Conservation (phyloP, 495 filamentous ascomycete species). For the Corynascus novoguineensis region DNA sequence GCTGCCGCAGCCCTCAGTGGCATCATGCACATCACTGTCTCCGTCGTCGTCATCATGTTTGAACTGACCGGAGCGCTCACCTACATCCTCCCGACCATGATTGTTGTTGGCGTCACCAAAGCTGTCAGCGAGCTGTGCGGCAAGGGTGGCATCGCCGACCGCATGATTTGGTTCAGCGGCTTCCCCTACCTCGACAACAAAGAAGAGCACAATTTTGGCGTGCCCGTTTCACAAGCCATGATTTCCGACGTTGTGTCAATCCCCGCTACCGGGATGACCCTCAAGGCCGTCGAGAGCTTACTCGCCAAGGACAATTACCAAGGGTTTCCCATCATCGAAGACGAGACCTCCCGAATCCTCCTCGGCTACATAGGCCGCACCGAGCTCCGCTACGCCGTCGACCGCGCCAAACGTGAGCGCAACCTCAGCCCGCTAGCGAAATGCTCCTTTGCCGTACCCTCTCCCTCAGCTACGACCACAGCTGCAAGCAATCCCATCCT, state of each 20-base stretch:
- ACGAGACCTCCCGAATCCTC: slow-evolving; percentile 61
- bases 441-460: slow-evolving; percentile 65
- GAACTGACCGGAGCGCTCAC: slow-evolving; percentile 91
- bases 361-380: slow-evolving; percentile 94
- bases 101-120: slow-evolving; percentile 96
- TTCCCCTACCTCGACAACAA: slow-evolving; percentile 98
- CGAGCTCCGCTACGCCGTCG: slow-evolving; percentile 88
- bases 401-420: slow-evolving; percentile 72
- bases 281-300: slow-evolving; percentile 67
- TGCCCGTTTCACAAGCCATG: slow-evolving; percentile 92
- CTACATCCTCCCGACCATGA: slow-evolving; percentile 97
- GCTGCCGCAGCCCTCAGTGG: slow-evolving; percentile 93
- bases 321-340: slow-evolving; percentile 89
- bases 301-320: slow-evolving; percentile 81
- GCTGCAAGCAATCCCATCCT: slow-evolving; percentile 35
- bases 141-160: slow-evolving; percentile 93
- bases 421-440: slow-evolving; percentile 56
- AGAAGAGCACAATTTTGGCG: slow-evolving; percentile 95
- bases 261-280: slow-evolving; percentile 66
- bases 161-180: slow-evolving; percentile 99
- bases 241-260: slow-evolving; percentile 70
- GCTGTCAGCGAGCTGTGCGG: slow-evolving; percentile 86
- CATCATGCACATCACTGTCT: slow-evolving; percentile 96
- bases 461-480: slow-evolving; percentile 23
- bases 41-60: slow-evolving; percentile 98